phyloP scores from a whole-genome alignment of 345 rosid genomes.

The Gossypium australe region DNA sequence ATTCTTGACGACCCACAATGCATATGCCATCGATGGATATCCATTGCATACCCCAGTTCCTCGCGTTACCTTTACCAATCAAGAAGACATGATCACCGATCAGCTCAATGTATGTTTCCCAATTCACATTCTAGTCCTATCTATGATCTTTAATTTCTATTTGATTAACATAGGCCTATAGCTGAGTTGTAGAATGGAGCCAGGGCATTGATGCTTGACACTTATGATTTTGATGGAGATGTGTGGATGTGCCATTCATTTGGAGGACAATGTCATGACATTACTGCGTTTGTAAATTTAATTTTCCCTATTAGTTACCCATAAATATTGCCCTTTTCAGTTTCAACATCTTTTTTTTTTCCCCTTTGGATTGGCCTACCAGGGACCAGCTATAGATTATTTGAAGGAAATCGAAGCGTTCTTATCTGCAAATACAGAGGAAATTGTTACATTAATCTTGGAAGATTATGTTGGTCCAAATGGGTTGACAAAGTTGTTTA shows the following conservation, averaged over 20 bases:
- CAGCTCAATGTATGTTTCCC: constrained; percentile 46
- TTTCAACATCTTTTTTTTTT: not conserved
- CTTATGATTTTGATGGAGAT: constrained; percentile 57
- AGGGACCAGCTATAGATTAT: constrained; percentile 60
- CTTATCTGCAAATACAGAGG: constrained; percentile 47
- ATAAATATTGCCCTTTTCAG: not conserved
- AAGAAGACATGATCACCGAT: constrained; percentile 49
- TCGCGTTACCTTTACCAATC: constrained; percentile 48
- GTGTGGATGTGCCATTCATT: constrained; percentile 72
- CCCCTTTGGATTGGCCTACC: not conserved
- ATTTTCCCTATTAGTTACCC: not conserved
- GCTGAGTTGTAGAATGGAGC: constrained; percentile 48
- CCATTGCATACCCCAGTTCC: constrained; percentile 46
- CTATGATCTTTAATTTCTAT: not conserved
- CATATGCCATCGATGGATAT: constrained; percentile 53
- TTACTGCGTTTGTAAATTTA: constrained; percentile 52
- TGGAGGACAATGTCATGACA: constrained; percentile 51
- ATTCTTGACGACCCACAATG: constrained; percentile 63
- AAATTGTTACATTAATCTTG: constrained; percentile 52
- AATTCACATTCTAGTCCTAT: not conserved
- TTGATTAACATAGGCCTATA: not conserved
- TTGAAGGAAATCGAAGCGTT: constrained; percentile 59
- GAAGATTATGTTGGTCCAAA: constrained; percentile 65
- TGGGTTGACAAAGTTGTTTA: constrained; percentile 54
- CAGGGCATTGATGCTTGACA: constrained; percentile 62